phyloP scores from a whole-genome alignment of 495 filamentous ascomycete species.

The Glarea lozoyensis region DNA sequence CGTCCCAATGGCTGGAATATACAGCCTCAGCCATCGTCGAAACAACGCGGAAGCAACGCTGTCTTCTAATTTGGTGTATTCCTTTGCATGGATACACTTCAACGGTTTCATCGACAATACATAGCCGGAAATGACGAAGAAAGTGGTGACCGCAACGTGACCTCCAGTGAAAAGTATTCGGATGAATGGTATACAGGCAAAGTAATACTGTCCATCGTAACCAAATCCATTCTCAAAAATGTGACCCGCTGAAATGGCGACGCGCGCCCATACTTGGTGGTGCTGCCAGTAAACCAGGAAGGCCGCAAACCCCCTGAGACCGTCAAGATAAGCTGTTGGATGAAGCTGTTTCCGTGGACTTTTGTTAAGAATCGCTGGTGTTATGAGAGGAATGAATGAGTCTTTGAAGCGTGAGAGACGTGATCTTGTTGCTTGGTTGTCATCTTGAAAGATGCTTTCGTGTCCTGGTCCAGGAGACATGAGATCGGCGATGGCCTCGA shows the following conservation, averaged over 20 bases:
- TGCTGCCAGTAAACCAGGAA: slow-evolving; percentile 40
- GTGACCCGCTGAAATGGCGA: slow-evolving; percentile 25
- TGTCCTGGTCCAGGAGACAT: too few relatives aligned
- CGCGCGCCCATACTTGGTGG: slow-evolving; percentile 24
- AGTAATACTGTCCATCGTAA: slow-evolving; percentile 28
- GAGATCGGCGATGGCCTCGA: too few relatives aligned
- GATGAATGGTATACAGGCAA: slow-evolving; percentile 52
- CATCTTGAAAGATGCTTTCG: too few relatives aligned
- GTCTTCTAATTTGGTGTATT: slow-evolving; percentile 23
- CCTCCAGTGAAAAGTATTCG: slow-evolving; percentile 57
- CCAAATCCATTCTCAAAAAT: too few relatives aligned
- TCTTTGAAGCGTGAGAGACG: too few relatives aligned
- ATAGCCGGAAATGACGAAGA: slow-evolving; percentile 66
- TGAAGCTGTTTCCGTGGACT: too few relatives aligned
- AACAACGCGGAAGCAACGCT: slow-evolving; percentile 48
- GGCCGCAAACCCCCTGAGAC: slow-evolving; percentile 43
- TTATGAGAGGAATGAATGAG: too few relatives aligned
- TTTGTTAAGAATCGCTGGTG: too few relatives aligned
- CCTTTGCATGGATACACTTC: slow-evolving; percentile 39
- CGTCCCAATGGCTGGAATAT: slow-evolving; percentile 47
- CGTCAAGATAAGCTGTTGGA: slow-evolving; percentile 45
- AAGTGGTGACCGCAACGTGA: slow-evolving; percentile 60
- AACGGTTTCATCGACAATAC: slow-evolving; percentile 55
- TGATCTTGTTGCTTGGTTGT: too few relatives aligned
- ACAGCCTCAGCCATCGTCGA: slow-evolving; percentile 51